Base-by-base conservation (phyloP, 768 basidiomycete genomes). In the Inosperma sp. region DNA sequence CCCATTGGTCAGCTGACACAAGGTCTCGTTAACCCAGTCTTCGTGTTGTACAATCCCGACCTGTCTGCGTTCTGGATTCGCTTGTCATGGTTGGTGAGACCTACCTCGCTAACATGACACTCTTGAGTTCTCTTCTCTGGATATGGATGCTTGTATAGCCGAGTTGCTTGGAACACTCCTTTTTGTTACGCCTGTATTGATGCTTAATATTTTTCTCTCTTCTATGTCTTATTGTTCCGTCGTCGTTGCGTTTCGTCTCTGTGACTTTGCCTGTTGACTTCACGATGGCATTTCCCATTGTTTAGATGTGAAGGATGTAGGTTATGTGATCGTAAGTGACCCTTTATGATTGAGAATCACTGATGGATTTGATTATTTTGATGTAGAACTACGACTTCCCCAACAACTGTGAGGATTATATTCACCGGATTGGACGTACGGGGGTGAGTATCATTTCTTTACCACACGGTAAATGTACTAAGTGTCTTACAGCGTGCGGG, bases 351-450 rank as follows among this genome's bases (percentile, higher is more conserved):
- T 7, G 31, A 35, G 44, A 42, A 26, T 34, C 33, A 3, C 21
- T 49, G 30, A 13, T 8, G 31, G 25, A 46, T 13, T 42, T 35
- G 22, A 49, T 46, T 59, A 45, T 59, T 51, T 22, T 43, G n/a
- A 36, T 45, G 3, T 58, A 94, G 93, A 93, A 93, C 71, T 94
- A 90, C 67, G 94, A 97, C 67, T 96, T 98, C 76, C 93, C 94
- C 1, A 96, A 96, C 72, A 94, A 95, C 65, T 91, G 89, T 63
- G 93, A 95, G 74, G 94, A 96, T 70, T 98, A 98, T 70, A 93
- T 97, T 54, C 95, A 99, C 72, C 92, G 95, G 59, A 99, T 99
- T 63, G 96, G 95, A 56, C 93, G 95, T 67, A 96, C 95, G 57
- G 94, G 94, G 49, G 90, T 91, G 68, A 39, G 79, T 66, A 48